phyloP scores from a whole-genome alignment of 2,329 filamentous ascomycete genomes.

The Sarocladium oryzae region DNA sequence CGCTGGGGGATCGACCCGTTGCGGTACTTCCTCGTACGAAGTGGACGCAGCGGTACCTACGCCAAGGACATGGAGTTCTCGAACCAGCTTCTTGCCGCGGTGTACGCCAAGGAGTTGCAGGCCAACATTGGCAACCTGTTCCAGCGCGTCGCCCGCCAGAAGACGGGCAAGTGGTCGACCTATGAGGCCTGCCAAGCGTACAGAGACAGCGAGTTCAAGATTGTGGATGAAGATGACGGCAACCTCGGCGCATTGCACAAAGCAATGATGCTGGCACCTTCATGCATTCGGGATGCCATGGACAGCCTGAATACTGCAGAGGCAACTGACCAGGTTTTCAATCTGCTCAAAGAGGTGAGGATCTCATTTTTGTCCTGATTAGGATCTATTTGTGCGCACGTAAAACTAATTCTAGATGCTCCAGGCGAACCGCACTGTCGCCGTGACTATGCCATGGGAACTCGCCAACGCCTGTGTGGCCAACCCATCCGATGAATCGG shows the following conservation, averaged over 20 bases:
- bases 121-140: slow-evolving; percentile 75
- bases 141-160: slow-evolving; percentile 61
- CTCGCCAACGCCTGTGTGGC: slow-evolving; percentile 23
- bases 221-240: not conserved
- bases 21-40: slow-evolving; percentile 80
- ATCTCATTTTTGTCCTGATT: too few relatives aligned
- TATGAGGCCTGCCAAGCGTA: slow-evolving; percentile 43
- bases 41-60: slow-evolving; percentile 74
- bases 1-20: slow-evolving; percentile 82
- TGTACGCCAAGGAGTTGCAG: slow-evolving; percentile 76
- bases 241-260: not conserved
- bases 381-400: not conserved
- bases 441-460: slow-evolving; percentile 62
- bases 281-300: slow-evolving; percentile 41
- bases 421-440: slow-evolving; percentile 43
- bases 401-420: slow-evolving; percentile 12
- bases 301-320: slow-evolving; percentile 53
- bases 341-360: slow-evolving; percentile 51
- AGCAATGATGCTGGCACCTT: not conserved
- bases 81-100: slow-evolving; percentile 66
- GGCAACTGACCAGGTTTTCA: slow-evolving; percentile 60
- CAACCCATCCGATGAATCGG: not conserved
- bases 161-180: slow-evolving; percentile 56
- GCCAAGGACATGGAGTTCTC: slow-evolving; percentile 76
- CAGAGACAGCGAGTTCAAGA: slow-evolving; percentile 19